phyloP scores from a whole-genome alignment of 768 basidiomycete species.

The Amanita pallidorosea region DNA sequence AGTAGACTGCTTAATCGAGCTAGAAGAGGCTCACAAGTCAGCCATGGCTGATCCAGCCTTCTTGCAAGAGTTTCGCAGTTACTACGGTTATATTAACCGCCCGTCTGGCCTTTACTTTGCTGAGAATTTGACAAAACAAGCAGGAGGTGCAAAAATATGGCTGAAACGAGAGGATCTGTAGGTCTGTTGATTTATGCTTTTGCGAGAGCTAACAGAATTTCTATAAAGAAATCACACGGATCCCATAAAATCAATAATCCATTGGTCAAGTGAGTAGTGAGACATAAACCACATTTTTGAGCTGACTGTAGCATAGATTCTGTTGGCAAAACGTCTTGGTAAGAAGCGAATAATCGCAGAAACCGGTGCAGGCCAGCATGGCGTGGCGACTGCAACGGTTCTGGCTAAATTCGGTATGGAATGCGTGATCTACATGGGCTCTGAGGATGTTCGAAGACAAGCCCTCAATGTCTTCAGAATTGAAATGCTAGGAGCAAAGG shows the following conservation, averaged over 20 bases:
- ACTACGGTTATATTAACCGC: conserved; percentile 91
- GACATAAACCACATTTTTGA: neutral
- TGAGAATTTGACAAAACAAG: conserved; percentile 79
- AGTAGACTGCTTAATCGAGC: conserved; percentile 84
- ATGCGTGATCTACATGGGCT: conserved; percentile 96
- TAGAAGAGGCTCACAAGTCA: conserved; percentile 82
- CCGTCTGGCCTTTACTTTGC: conserved; percentile 90
- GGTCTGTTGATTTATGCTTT: conserved; percentile 14
- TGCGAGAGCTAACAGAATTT: conserved; percentile 5
- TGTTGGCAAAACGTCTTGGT: conserved; percentile 87
- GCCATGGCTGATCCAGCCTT: conserved; percentile 86
- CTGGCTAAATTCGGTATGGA: conserved; percentile 95
- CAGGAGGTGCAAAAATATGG: conserved; percentile 95
- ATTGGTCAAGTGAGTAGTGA: conserved; percentile 64
- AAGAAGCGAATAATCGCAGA: conserved; percentile 98
- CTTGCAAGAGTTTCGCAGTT: conserved; percentile 81
- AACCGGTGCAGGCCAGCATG: conserved; percentile 98
- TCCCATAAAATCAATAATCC: conserved; percentile 99
- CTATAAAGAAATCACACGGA: conserved; percentile 86
- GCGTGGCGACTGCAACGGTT: conserved; percentile 96
- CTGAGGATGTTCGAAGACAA: conserved; percentile 93
- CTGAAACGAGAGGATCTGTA: conserved; percentile 91
- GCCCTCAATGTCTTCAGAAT: conserved; percentile 98
- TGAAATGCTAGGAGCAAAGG: conserved; percentile 92
- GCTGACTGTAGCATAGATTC: conserved; percentile 41